phyloP scores from a whole-genome alignment of 2,329 filamentous ascomycete genomes.

The Alternaria arborescens region DNA sequence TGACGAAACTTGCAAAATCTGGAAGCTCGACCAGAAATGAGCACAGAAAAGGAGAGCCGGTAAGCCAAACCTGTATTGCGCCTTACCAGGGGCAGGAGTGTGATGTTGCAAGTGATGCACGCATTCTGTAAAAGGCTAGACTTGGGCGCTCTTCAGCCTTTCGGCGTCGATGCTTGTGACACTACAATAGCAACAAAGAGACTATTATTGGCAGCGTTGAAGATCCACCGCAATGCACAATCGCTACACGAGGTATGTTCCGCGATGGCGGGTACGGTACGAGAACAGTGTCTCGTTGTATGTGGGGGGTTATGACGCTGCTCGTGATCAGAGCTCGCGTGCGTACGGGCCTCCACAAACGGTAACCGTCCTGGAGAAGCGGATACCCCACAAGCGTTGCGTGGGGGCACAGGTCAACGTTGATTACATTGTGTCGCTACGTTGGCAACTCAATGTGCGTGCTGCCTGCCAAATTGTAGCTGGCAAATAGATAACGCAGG shows the following conservation, averaged over 20 bases:
- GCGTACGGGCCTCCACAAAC: slow-evolving; percentile 6
- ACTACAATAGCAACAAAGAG: slow-evolving; percentile 2
- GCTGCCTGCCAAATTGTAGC: neutral
- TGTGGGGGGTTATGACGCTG: neutral
- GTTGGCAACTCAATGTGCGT: neutral
- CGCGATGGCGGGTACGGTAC: neutral
- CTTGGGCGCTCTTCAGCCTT: neutral
- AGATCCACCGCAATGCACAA: neutral
- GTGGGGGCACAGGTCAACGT: neutral
- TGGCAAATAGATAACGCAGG: neutral
- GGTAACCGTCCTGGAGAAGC: slow-evolving; percentile 2
- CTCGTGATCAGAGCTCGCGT: neutral
- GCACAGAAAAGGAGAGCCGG: neutral
- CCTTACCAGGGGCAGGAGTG: neutral
- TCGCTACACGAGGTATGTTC: neutral
- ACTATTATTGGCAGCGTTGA: slow-evolving; percentile 2
- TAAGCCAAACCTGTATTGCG: neutral
- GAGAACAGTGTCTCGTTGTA: neutral
- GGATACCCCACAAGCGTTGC: neutral
- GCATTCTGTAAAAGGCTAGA: neutral
- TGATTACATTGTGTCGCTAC: neutral
- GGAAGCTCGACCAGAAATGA: neutral
- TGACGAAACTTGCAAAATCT: neutral
- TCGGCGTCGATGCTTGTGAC: neutral
- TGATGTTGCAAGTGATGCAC: neutral